These are phyloP conservation scores for Podila horticola DNA, from an alignment of 192 early-diverging fungal genomes.

Conservation along the genomic window DNA sequence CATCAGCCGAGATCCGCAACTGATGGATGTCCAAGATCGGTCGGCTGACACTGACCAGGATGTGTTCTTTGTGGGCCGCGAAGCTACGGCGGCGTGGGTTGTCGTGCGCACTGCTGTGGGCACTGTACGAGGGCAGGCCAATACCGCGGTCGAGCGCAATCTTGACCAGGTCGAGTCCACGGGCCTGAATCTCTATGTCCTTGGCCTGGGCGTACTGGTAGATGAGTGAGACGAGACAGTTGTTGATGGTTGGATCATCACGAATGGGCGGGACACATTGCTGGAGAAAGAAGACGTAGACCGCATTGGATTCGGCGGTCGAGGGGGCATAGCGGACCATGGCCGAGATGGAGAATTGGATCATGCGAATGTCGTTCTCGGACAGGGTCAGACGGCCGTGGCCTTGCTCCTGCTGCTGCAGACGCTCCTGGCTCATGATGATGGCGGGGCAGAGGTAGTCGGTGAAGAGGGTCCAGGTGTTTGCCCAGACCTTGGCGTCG, in stretches of 20 bases:
- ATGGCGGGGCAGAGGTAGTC: slow-evolving; percentile 30
- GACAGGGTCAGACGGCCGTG: not conserved
- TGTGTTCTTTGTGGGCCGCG: not conserved
- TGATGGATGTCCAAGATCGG: slow-evolving; percentile 11
- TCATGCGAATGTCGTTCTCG: slow-evolving; percentile 10
- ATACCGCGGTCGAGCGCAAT: slow-evolving; percentile 32
- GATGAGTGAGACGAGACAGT: slow-evolving; percentile 36
- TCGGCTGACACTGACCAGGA: slow-evolving; percentile 20
- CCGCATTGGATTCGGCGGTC: slow-evolving; percentile 15
- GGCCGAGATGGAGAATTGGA: slow-evolving; percentile 8
- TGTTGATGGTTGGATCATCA: slow-evolving; percentile 28
- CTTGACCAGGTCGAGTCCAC: slow-evolving; percentile 35
- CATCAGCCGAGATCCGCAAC: slow-evolving; percentile 22
- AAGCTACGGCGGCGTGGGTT: not conserved
- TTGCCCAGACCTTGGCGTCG: slow-evolving; percentile 21
- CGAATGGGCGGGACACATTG: slow-evolving; percentile 17
- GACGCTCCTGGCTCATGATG: slow-evolving; percentile 9
- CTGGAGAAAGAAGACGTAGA: slow-evolving; percentile 40
- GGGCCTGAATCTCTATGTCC: not conserved
- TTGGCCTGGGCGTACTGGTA: slow-evolving; percentile 25
- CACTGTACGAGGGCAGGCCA: slow-evolving; percentile 16
- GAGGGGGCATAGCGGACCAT: slow-evolving; percentile 42
- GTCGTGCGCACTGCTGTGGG: not conserved
- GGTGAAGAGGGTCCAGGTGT: slow-evolving; percentile 23
- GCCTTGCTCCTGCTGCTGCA: not conserved